Evolutionary conservation across 768 basidiomycete species (phyloP), one percentile per base, ranked within the genome.

Genomic region (Suillus plorans): DNA sequence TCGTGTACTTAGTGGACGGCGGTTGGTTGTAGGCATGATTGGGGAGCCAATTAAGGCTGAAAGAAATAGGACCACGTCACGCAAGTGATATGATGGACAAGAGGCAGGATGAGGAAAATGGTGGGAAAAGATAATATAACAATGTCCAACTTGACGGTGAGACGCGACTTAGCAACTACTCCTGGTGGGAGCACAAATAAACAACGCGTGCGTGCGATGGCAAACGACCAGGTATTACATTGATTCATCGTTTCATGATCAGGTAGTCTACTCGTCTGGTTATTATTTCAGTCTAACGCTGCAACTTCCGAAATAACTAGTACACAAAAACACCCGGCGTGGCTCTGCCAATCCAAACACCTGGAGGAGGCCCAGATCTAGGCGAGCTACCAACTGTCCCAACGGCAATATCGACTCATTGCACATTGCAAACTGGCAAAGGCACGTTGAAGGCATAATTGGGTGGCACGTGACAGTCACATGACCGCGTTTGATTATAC

Each of bases 1-100:
- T 67, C 83, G 82, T 63, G 77, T 74, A 63, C 79, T 71, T 39
- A 86, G 79, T 45, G 86, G 85, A 62, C 81, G 80, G 63, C 86
- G 85, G 70, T 76, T 77, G 20, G 66, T 18, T 67, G 81, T 79
- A 69, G 85, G 79, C 83, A 85, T 86, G 41, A 59, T 18, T 20
- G 44, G 14, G 31, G 16, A 58, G 39, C 57, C 57, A 41, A 41
- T 58, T 8, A 28, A 59, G 58, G 18, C 58, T 10, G 18, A 42
- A 25, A 13, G 10, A 59, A 59, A 42, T 44, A 12, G 41, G 0
- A 41, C 22, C 58, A 42, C 56, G 39, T 59, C 57, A 59, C 42
- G 41, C 25, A 59, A 18, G 28, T 25, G 4, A 42, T 42, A 42
- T 42, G 16, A 41, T 41, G 41, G 42, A n/a, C 18, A 18, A 42